Evolutionary conservation across 495 filamentous ascomycete genomes (phyloP), one percentile per base, ranked within the genome.

Genomic region (Daldinia vernicosa): DNA sequence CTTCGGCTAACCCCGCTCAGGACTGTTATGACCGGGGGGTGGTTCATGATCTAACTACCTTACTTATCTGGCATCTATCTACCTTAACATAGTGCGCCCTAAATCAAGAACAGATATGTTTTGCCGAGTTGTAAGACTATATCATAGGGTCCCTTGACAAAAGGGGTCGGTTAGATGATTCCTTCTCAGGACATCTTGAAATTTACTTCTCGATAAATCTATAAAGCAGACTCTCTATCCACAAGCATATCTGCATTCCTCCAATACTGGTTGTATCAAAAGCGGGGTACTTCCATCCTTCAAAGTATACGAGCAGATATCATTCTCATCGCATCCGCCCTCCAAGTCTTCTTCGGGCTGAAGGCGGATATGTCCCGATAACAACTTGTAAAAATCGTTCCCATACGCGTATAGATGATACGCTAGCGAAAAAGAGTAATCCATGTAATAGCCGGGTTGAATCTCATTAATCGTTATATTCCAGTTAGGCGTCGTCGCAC

Each of bases 1-100:
- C 69, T 67, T 37, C 63, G 63, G 69, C 59, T 53, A 71, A 71
- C 63, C 63, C 69, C 69, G 69, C 69, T 67, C 69, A 63, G 32
- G 52, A 45, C n/a, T 26, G 19, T 64, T 19, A 6, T 58, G 57
- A 53, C 43, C 24, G 50, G 63, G 68, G 69, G 53, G 3, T 52
- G 32, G 6, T 56, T 47, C 61, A 28, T 15, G 50, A 45, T 57
- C 28, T 56, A 55, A 8, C 24, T 64, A 45, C 30, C 6, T 30
- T 32, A 12, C 43, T 37, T 60, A 65, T 66, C 55, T 60, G 33
- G 32, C 6, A 9, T 35, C 33, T 12, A 9, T 35, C 33, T 59
- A 50, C 27, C 30, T 15, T 51, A 57, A 32, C 30, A 47, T 60
- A 60, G 39, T 60, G 1, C 43, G 17, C 30, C 30, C 52, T 14